Evolutionary conservation across 2,329 filamentous ascomycete genomes (phyloP).

Genomic region (Penicillium sclerotigenum): DNA sequence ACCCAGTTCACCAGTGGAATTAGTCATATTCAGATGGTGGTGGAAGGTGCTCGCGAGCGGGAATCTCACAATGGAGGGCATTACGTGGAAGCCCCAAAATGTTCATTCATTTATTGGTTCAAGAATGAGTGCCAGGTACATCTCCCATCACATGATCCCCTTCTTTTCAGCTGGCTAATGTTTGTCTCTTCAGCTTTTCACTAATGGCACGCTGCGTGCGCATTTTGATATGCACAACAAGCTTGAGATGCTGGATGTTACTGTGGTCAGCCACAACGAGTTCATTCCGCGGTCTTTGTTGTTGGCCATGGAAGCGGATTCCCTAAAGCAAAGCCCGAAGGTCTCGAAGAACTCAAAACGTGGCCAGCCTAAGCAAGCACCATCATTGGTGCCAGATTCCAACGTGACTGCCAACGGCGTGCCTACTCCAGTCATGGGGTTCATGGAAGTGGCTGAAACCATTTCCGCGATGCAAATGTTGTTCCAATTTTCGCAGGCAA

Average conservation of each 20-base stretch:
- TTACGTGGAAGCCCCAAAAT: conserved; percentile 70
- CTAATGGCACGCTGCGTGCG: conserved; percentile 71
- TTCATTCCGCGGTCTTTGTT: conserved; percentile 69
- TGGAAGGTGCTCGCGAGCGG: conserved; percentile 65
- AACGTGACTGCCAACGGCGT: conserved; percentile 53
- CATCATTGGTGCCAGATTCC: conserved; percentile 44
- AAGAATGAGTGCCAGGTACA: conserved; percentile 76
- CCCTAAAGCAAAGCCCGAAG: conserved; percentile 58
- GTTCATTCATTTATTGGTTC: conserved; percentile 87
- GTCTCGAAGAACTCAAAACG: conserved; percentile 56
- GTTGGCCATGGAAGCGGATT: conserved; percentile 49
- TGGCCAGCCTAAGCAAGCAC: conserved; percentile 48
- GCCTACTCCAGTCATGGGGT: conserved; percentile 55
- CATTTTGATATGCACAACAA: conserved; percentile 76
- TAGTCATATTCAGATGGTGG: conserved; percentile 77
- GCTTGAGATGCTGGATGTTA: conserved; percentile 81
- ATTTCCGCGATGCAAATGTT: conserved; percentile 62
- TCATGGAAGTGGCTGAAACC: conserved; percentile 64
- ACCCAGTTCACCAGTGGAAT: conserved; percentile 86
- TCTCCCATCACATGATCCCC: conserved; percentile 16
- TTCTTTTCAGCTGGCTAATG: background rate
- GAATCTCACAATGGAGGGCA: conserved; percentile 62
- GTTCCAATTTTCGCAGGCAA: conserved; percentile 55
- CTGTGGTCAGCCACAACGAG: conserved; percentile 73
- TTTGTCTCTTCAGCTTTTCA: conserved; percentile 59